Conservation (phyloP, 1,284 basidiomycete genomes). For the Sutorius eximius region DNA sequence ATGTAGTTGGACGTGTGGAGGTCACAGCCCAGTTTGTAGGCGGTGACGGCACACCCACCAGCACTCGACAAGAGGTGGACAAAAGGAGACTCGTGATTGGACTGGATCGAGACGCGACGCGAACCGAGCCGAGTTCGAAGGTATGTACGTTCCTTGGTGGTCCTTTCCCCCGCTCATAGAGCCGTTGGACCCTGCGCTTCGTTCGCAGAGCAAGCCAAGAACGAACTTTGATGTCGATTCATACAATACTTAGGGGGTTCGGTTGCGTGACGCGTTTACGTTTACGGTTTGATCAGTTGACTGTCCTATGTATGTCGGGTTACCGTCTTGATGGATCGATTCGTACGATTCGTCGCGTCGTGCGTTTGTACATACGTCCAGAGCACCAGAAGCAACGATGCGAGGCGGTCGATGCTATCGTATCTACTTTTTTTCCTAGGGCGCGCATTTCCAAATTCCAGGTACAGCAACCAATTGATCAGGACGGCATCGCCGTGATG, state of each 20-base stretch:
- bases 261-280: constrained; percentile 5
- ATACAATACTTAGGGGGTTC: constrained; percentile 11
- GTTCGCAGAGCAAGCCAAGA: neutral
- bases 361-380: neutral
- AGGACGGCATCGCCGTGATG: neutral
- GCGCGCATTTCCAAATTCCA: neutral
- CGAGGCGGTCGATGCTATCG: neutral
- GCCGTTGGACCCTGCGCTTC: neutral
- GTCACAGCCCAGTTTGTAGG: constrained; percentile 8
- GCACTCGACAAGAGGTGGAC: neutral
- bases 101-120: neutral
- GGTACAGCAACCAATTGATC: neutral
- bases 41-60: neutral
- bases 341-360: neutral
- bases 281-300: neutral
- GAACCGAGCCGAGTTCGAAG: neutral
- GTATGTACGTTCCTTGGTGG: neutral
- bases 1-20: too few relatives aligned
- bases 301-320: neutral
- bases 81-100: constrained; percentile 1
- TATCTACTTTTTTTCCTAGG: neutral
- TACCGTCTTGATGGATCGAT: neutral
- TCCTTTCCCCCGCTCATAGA: neutral
- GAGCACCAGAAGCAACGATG: neutral
- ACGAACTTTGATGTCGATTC: neutral